These are phyloP conservation scores for Rhizopogon sp. DNA, from an alignment of 768 basidiomycete species.

Conservation along the genomic window DNA sequence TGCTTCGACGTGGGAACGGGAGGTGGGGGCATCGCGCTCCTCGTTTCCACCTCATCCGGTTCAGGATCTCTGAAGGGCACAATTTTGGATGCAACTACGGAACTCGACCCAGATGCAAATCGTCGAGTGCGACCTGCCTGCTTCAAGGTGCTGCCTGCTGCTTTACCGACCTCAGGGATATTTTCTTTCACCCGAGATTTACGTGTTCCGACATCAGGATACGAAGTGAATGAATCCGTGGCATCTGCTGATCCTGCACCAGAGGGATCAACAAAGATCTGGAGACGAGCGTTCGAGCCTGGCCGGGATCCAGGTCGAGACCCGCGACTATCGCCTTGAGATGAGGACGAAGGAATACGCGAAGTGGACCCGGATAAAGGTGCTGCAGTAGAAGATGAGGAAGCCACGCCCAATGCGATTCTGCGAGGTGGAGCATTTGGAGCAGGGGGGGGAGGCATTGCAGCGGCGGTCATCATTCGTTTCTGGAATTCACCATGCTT, in stretches of 20 bases:
- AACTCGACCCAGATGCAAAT: slow-evolving; percentile 33
- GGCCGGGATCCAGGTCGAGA: slow-evolving; percentile 28
- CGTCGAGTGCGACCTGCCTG: slow-evolving; percentile 57
- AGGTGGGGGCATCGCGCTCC: slow-evolving; percentile 29
- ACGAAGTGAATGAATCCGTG: slow-evolving; percentile 41
- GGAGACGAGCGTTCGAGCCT: slow-evolving; percentile 53
- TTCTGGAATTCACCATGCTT: slow-evolving; percentile 86
- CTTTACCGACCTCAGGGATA: slow-evolving; percentile 61
- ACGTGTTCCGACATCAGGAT: slow-evolving; percentile 73
- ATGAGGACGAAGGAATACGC: slow-evolving; percentile 9
- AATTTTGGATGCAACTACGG: slow-evolving; percentile 46
- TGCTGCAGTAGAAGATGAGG: slow-evolving; percentile 31
- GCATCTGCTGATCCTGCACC: slow-evolving; percentile 44
- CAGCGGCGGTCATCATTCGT: slow-evolving; percentile 68
- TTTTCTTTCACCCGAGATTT: slow-evolving; percentile 80
- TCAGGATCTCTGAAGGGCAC: slow-evolving; percentile 60
- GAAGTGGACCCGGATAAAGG: slow-evolving; percentile 18
- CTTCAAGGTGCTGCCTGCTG: slow-evolving; percentile 60
- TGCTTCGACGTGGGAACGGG: slow-evolving; percentile 26
- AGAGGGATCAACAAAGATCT: slow-evolving; percentile 69
- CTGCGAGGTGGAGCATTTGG: slow-evolving; percentile 35
- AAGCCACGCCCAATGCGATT: slow-evolving; percentile 40
- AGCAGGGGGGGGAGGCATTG: slow-evolving; percentile 31
- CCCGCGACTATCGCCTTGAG: slow-evolving; percentile 24
- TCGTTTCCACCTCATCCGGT: slow-evolving; percentile 32